These are phyloP conservation scores for Eremomyces bilateralis DNA, from an alignment of 495 filamentous ascomycete genomes.

Conservation along the genomic window DNA sequence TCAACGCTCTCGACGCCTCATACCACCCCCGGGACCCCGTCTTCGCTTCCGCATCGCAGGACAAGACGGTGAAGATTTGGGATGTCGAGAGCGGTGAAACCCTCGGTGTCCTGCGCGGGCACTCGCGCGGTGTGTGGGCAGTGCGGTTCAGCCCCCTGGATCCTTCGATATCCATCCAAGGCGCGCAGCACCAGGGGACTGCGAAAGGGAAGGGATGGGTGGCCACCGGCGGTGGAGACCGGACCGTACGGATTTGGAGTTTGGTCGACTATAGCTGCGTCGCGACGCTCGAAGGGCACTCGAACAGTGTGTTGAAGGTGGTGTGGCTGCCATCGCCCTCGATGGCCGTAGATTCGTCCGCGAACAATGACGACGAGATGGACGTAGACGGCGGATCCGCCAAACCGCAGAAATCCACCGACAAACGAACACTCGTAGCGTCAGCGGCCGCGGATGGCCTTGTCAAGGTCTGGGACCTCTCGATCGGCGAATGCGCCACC, in stretches of 20 bases:
- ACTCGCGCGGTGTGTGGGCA: slow-evolving; percentile 87
- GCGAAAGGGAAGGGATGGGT: slow-evolving; percentile 45
- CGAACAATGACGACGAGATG: slow-evolving; percentile 14
- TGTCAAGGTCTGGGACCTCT: slow-evolving; percentile 85
- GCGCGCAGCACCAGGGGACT: slow-evolving; percentile 32
- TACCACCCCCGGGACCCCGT: slow-evolving; percentile 30
- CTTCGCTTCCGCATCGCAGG: slow-evolving; percentile 90
- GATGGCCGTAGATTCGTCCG: slow-evolving; percentile 12
- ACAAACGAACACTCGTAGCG: slow-evolving; percentile 42
- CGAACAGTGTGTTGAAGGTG: slow-evolving; percentile 82
- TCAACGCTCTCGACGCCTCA: slow-evolving; percentile 78
- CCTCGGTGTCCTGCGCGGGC: slow-evolving; percentile 72
- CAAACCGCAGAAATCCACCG: slow-evolving; percentile 19
- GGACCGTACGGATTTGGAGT: slow-evolving; percentile 90
- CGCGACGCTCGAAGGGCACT: slow-evolving; percentile 86
- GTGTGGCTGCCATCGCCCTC: slow-evolving; percentile 58
- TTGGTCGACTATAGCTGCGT: slow-evolving; percentile 82
- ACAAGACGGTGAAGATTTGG: slow-evolving; percentile 94
- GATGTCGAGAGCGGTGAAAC: slow-evolving; percentile 69
- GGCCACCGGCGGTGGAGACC: slow-evolving; percentile 79
- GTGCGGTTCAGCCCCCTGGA: slow-evolving; percentile 66
- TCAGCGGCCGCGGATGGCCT: slow-evolving; percentile 88
- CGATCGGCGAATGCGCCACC: slow-evolving; percentile 53
- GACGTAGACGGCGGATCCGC: slow-evolving; percentile 19
- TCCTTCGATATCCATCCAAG: slow-evolving; percentile 47